These are phyloP conservation scores for Phanerochaete carnosa DNA, from an alignment of 768 basidiomycete genomes.

Conservation along the genomic window DNA sequence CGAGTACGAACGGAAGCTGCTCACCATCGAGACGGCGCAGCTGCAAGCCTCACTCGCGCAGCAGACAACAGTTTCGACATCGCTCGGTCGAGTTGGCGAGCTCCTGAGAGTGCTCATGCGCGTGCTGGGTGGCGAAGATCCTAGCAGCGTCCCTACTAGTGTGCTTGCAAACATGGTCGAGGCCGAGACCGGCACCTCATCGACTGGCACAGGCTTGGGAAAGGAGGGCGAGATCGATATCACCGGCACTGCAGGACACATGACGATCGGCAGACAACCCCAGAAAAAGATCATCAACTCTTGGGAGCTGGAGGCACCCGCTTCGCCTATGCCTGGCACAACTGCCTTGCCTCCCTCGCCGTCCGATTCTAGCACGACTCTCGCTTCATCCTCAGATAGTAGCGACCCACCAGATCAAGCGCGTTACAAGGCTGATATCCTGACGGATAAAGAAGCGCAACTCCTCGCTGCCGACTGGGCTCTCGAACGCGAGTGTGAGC, in stretches of 20 bases:
- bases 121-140: slow-evolving; percentile 63
- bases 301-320: slow-evolving; percentile 1
- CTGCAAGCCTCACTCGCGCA: slow-evolving; percentile 53
- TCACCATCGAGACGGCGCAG: slow-evolving; percentile 68
- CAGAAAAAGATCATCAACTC: slow-evolving; percentile 11
- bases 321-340: not conserved
- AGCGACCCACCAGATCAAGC: not conserved
- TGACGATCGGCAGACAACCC: not conserved
- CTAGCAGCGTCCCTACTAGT: slow-evolving; percentile 14
- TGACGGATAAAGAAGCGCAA: slow-evolving; percentile 23
- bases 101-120: slow-evolving; percentile 70
- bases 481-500: slow-evolving; percentile 87
- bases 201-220: not conserved
- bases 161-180: not conserved
- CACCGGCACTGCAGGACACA: slow-evolving; percentile 2
- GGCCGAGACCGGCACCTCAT: not conserved
- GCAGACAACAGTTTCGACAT: slow-evolving; percentile 63
- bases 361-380: not conserved
- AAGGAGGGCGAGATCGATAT: slow-evolving; percentile 2
- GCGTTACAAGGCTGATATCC: slow-evolving; percentile 10
- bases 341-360: not conserved
- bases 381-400: not conserved
- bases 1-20: slow-evolving; percentile 86
- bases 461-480: slow-evolving; percentile 62
- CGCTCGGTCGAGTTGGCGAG: slow-evolving; percentile 67